These are phyloP conservation scores for Coix lacrymajobi DNA, from an alignment of 176 grass and related monocot genomes.

Conservation along the genomic window DNA sequence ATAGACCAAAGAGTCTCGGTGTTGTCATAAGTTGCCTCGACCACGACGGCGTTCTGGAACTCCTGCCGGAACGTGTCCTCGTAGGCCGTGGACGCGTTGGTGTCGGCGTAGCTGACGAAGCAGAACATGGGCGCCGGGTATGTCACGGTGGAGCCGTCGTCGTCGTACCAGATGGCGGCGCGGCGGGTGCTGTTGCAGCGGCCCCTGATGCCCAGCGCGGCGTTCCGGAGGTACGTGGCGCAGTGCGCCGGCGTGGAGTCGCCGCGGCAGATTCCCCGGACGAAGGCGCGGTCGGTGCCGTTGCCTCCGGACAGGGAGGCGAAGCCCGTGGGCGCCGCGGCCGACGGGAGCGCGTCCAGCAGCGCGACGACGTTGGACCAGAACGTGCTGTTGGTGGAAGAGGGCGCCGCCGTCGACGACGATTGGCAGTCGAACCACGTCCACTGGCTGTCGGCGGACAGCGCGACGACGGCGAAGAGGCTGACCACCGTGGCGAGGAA, in stretches of 20 bases:
- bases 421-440: background rate
- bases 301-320: background rate
- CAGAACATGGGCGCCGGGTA: background rate
- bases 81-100: background rate
- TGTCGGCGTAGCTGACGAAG: background rate
- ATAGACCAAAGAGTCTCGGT: too few relatives aligned
- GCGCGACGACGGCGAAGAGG: background rate
- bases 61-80: background rate
- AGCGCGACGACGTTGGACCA: background rate
- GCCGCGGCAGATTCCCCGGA: background rate
- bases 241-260: background rate
- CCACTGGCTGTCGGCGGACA: background rate
- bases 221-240: background rate
- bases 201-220: background rate
- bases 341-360: background rate
- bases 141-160: background rate
- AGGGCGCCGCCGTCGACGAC: background rate
- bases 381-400: background rate
- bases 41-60: fast-evolving
- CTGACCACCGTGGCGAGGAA: background rate
- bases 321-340: background rate
- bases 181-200: background rate
- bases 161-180: slow-evolving; percentile 1
- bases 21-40: background rate
- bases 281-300: background rate